Evolutionary conservation across 1,284 basidiomycete genomes (phyloP), one percentile per base, ranked within the genome.

Genomic region (Omphalotus olearius): DNA sequence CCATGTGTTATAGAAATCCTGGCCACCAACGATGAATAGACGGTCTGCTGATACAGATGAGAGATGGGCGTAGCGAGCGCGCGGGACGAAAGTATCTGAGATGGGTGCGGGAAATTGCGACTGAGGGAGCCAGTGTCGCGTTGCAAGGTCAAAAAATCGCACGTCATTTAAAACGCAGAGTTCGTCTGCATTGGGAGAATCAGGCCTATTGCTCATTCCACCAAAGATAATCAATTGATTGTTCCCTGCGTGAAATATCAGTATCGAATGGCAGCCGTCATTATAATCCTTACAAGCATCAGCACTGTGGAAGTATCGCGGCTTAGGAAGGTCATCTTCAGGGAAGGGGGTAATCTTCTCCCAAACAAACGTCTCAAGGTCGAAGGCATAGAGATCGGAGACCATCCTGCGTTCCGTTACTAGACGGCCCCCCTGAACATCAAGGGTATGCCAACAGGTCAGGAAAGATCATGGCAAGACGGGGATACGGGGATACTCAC

Each of bases 1-100:
- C 88, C 91, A 93, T 42, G 90, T 85, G 64, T 93, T 94, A 56
- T 80, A 83, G 58, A 91, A 81, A 65, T 97, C 91, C 65, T 98
- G 95, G 3, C 95, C 95, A 7, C 95, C 95, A 49, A 96, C 92
- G 61, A 98, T 80, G 67, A 95, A 88, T n/a, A 98, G 79, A 37
- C 85, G 79, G 64, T 89, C 83, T 5, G 85, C 76, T 9, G 91
- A 88, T 40, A 95, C 78, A 7, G 91, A 85, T 28, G 90, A 93
- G 13, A 96, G 76, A 66, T 97, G 93, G 5, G 93, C 93, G 65
- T 96, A 97, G 55, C 93, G 85, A 14, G 91, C 83, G 33, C 85
- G 85, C 1, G 91, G 91, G 13, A 79, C 57, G 5, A 85, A 73
- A 25, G 58, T 64, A 33, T 75, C 75, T 3, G 69, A 51, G 26